Conservation (phyloP, 768 basidiomycete genomes). For the Trichaptum fuscoviolaceum region DNA sequence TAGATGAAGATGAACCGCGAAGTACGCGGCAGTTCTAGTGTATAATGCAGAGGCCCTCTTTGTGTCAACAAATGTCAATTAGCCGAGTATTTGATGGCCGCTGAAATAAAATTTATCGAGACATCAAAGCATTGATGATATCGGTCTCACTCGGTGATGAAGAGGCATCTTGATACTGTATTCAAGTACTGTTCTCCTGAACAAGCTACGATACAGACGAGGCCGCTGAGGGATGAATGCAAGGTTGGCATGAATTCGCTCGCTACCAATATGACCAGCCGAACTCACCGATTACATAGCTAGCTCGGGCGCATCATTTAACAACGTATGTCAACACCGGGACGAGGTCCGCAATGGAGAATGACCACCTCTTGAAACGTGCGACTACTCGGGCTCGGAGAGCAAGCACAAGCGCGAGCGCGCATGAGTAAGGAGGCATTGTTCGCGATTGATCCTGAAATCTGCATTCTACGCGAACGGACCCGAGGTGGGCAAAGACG, state of each 20-base stretch:
- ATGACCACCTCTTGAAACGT: neutral
- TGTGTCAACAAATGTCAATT: neutral
- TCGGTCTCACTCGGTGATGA: neutral
- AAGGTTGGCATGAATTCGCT: neutral
- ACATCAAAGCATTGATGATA: neutral
- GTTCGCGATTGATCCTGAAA: neutral
- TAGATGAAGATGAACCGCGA: neutral
- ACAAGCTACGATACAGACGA: too few relatives aligned
- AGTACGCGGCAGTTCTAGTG: neutral
- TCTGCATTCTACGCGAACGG: neutral
- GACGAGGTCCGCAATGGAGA: neutral
- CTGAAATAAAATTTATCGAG: neutral
- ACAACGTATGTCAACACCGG: neutral
- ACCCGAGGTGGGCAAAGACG: neutral
- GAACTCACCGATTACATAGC: neutral
- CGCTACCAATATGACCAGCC: neutral
- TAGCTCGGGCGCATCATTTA: neutral
- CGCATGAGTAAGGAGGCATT: too few relatives aligned
- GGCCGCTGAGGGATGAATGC: too few relatives aligned
- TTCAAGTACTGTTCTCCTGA: too few relatives aligned
- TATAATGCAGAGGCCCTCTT: neutral
- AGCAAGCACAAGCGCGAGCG: too few relatives aligned
- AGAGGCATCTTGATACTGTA: neutral
- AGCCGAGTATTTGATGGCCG: neutral
- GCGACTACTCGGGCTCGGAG: neutral